Conservation (phyloP, 495 filamentous ascomycete species). For the Penicillium lividum region DNA sequence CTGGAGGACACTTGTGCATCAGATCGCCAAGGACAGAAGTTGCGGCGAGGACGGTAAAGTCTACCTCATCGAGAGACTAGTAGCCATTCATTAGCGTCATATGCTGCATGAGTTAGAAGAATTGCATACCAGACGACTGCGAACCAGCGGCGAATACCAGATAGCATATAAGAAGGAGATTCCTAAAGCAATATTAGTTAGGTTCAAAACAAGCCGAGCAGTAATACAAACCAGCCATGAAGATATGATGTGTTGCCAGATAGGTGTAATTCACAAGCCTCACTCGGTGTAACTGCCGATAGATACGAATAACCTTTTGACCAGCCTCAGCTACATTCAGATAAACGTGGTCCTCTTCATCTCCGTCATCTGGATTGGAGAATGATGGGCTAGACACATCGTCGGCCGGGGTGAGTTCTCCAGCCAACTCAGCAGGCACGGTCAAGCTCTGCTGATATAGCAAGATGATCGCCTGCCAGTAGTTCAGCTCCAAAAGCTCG, state of each 20-base stretch:
- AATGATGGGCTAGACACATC: constrained; percentile 63
- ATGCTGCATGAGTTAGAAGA: not conserved
- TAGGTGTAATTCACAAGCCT: constrained; percentile 95
- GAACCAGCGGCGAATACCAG: constrained; percentile 89
- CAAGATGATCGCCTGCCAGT: constrained; percentile 98
- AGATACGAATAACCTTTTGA: constrained; percentile 86
- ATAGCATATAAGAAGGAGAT: constrained; percentile 97
- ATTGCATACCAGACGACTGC: constrained; percentile 71
- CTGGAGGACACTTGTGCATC: constrained; percentile 76
- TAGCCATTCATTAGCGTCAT: constrained; percentile 6
- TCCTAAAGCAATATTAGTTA: constrained; percentile 45
- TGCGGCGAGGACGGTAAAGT: constrained; percentile 93
- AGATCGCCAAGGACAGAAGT: constrained; percentile 81
- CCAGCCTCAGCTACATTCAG: constrained; percentile 93
- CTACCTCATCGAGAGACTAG: constrained; percentile 89
- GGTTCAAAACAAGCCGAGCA: constrained; percentile 1
- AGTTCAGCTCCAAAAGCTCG: constrained; percentile 89
- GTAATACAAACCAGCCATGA: constrained; percentile 75
- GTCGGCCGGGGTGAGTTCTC: constrained; percentile 71
- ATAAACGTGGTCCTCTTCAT: constrained; percentile 88
- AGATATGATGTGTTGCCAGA: constrained; percentile 93
- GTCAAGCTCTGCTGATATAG: constrained; percentile 89
- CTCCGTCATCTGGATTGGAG: constrained; percentile 58
- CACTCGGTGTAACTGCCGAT: constrained; percentile 83
- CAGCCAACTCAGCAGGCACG: constrained; percentile 80